A percentile compares a stretch with the other conserved stretches of the same genome.
Evolutionary conservation across 2,329 filamentous ascomycete species (phyloP).

Genomic region (Xylaria sp.): DNA sequence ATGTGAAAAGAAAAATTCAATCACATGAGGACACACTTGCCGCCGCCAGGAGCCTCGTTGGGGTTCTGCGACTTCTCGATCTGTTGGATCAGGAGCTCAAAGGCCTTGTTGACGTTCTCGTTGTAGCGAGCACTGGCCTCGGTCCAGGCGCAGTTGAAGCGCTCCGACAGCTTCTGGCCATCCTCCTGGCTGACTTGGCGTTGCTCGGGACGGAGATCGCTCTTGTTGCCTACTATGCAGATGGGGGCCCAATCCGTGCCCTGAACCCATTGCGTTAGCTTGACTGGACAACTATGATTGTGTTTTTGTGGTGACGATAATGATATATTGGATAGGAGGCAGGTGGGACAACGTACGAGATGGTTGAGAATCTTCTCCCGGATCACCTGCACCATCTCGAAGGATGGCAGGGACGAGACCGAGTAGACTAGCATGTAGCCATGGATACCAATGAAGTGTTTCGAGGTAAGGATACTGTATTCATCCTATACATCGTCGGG

Average conservation of each 20-base stretch:
- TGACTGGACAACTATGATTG: neutral
- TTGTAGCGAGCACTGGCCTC: conserved; percentile 93
- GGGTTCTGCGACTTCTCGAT: conserved; percentile 94
- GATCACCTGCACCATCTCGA: conserved; percentile 96
- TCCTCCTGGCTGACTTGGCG: conserved; percentile 84
- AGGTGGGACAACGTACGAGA: conserved; percentile 55
- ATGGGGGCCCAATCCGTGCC: conserved; percentile 90
- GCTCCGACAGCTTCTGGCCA: conserved; percentile 75
- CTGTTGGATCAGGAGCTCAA: conserved; percentile 89
- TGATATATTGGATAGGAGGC: neutral
- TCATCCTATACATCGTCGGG: conserved; percentile 62
- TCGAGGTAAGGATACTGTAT: conserved; percentile 96
- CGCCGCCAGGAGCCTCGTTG: conserved; percentile 70
- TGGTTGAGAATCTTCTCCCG: conserved; percentile 97
- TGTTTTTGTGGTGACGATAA: too few species aligned
- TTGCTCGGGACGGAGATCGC: conserved; percentile 85
- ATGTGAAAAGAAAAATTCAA: conserved; percentile 20
- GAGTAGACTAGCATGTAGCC: conserved; percentile 98
- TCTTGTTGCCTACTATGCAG: conserved; percentile 95
- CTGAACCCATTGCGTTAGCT: conserved; percentile 17
- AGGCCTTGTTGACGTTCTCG: conserved; percentile 86
- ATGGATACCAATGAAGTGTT: conserved; percentile 98
- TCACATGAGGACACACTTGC: conserved; percentile 84
- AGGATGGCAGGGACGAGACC: conserved; percentile 88
- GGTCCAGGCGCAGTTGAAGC: conserved; percentile 88